Evolutionary conservation across 495 filamentous ascomycete species (phyloP).

Genomic region (Aspergillus mulundensis): DNA sequence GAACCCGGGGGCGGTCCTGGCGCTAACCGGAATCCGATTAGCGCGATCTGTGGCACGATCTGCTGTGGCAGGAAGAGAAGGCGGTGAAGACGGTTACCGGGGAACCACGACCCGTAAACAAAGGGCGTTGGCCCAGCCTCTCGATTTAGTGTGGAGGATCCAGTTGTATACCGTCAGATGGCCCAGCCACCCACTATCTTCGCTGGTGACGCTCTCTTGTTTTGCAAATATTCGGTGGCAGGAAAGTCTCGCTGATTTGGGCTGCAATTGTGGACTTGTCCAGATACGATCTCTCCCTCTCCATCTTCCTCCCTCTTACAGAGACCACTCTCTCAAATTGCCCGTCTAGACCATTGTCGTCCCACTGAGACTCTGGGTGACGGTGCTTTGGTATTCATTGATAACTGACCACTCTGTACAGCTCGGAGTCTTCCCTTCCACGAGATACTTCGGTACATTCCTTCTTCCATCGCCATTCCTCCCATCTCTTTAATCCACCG

Average conservation of each 20-base stretch:
- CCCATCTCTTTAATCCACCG: conserved; percentile 20
- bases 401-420: conserved; percentile 12
- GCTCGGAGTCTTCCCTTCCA: conserved; percentile 9
- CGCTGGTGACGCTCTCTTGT: conserved; percentile 7
- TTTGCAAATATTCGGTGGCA: conserved; percentile 18
- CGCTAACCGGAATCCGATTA: conserved; percentile 21
- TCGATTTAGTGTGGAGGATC: conserved; percentile 22
- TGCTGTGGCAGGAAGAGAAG: conserved; percentile 15
- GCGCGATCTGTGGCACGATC: conserved; percentile 9
- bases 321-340: conserved; percentile 17
- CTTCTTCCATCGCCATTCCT: conserved; percentile 7
- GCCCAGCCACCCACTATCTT: conserved; percentile 23
- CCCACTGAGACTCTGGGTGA: conserved; percentile 7
- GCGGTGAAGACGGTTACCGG: conserved; percentile 38
- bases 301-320: conserved; percentile 23
- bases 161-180: conserved; percentile 17
- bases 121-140: conserved; percentile 47
- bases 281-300: conserved; percentile 34
- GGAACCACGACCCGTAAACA: conserved; percentile 43
- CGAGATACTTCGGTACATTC: conserved; percentile 15
- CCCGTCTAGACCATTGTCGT: conserved; percentile 10
- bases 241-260: conserved; percentile 17
- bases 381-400: not conserved
- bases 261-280: conserved; percentile 29
- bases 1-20: conserved; percentile 9